A percentile compares a stretch with the other conserved stretches of the same genome.
Evolutionary conservation across 108 stramenopile genomes (phyloP).

Genomic region (Schizochytrium sp.): DNA sequence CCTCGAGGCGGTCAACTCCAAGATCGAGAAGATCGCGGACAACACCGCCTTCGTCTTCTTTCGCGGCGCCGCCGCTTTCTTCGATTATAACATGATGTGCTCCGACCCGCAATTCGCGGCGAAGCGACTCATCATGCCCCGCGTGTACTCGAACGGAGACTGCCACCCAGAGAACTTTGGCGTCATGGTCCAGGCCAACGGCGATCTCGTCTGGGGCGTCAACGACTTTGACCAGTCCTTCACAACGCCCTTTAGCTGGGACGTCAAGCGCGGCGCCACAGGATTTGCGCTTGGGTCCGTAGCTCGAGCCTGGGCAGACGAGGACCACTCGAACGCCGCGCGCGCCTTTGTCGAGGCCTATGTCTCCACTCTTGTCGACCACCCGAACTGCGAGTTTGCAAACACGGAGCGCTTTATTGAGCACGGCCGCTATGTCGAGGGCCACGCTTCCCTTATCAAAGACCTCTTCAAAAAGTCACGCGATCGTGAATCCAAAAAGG

Average conservation of each 20-base stretch:
- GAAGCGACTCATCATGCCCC: background rate
- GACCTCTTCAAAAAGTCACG: background rate
- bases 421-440: background rate
- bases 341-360: background rate
- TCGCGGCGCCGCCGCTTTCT: background rate
- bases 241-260: background rate
- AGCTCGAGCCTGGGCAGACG: background rate
- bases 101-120: background rate
- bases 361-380: background rate
- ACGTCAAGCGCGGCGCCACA: conserved; percentile 11
- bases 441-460: background rate
- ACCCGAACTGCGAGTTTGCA: background rate
- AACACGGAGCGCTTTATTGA: conserved; percentile 2
- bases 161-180: conserved; percentile 16
- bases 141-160: conserved; percentile 9
- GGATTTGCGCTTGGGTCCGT: background rate
- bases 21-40: conserved; percentile 11
- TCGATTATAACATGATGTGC: conserved; percentile 18
- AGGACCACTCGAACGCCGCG: background rate
- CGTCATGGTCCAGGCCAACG: conserved; percentile 10
- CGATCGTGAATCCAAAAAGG: background rate
- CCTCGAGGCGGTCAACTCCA: background rate
- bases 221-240: conserved; percentile 20
- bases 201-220: conserved; percentile 10
- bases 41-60: background rate